A percentile compares a stretch with the other conserved stretches of the same genome.
These are phyloP conservation scores for Pyrus communis DNA, from an alignment of 306 rosid genomes.

Conservation along the genomic window DNA sequence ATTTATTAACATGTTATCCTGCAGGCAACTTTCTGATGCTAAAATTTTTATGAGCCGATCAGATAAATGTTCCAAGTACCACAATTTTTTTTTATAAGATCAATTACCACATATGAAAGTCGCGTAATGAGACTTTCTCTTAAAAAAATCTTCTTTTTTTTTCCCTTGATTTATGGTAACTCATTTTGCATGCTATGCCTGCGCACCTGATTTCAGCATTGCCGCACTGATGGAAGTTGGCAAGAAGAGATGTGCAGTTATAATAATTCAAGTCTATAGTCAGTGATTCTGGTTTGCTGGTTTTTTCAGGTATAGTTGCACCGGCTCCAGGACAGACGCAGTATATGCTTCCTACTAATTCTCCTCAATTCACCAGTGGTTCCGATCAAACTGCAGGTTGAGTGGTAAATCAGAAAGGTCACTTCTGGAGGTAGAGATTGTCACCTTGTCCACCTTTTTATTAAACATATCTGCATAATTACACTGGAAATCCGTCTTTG, in stretches of 20 bases:
- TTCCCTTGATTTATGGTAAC: not conserved
- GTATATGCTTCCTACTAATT: conserved; percentile 9
- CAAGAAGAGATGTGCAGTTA: not conserved
- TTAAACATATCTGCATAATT: not conserved
- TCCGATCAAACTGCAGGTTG: conserved; percentile 24
- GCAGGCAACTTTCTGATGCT: not conserved
- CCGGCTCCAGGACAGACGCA: conserved; percentile 12
- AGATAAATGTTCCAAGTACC: too few species aligned
- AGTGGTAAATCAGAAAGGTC: conserved; percentile 4
- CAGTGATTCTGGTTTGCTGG: not conserved
- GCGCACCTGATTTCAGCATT: not conserved
- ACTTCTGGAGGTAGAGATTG: conserved; percentile 11
- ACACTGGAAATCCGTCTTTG: not conserved
- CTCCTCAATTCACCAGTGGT: conserved; percentile 19
- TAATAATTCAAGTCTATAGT: not conserved
- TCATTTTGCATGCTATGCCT: not conserved
- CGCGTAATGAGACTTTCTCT: not conserved
- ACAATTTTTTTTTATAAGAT: too few species aligned
- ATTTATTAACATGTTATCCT: not conserved
- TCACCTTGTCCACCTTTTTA: not conserved
- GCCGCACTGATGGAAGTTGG: not conserved
- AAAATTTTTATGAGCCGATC: too few species aligned
- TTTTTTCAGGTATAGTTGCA: conserved; percentile 11
- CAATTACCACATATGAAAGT: not conserved
- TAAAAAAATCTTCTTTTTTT: not conserved